Conservation (phyloP, 345 rosid genomes). For the Eucalyptus viminalis region DNA sequence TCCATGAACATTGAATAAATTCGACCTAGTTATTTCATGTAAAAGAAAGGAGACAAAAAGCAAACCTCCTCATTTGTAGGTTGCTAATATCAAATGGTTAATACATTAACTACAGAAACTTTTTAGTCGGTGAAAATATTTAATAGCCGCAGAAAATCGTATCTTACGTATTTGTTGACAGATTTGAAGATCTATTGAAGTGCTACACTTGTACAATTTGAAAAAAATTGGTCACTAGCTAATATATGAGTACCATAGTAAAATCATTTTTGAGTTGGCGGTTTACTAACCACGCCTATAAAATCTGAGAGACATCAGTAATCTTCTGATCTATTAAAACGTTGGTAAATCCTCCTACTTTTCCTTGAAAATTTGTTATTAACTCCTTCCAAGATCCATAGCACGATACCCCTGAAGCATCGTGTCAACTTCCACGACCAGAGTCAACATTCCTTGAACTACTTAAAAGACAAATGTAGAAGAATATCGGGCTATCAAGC, state of each 20-base stretch:
- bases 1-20: background rate
- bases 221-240: background rate
- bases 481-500: no score
- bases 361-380: background rate
- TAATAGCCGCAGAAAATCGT: background rate
- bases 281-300: background rate
- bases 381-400: background rate
- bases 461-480: no score
- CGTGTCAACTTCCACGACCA: background rate
- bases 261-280: background rate
- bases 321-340: background rate
- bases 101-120: background rate
- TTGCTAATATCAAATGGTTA: background rate
- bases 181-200: background rate
- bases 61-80: background rate
- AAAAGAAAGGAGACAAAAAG: background rate
- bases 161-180: rapidly evolving
- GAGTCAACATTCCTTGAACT: background rate
- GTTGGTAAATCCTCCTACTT: background rate
- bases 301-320: background rate
- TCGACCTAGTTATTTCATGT: background rate
- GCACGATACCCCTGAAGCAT: background rate
- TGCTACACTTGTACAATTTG: background rate
- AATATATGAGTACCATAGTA: background rate
- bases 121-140: background rate